Base-by-base conservation (phyloP, 768 basidiomycete species). In the Trametes maxima region DNA sequence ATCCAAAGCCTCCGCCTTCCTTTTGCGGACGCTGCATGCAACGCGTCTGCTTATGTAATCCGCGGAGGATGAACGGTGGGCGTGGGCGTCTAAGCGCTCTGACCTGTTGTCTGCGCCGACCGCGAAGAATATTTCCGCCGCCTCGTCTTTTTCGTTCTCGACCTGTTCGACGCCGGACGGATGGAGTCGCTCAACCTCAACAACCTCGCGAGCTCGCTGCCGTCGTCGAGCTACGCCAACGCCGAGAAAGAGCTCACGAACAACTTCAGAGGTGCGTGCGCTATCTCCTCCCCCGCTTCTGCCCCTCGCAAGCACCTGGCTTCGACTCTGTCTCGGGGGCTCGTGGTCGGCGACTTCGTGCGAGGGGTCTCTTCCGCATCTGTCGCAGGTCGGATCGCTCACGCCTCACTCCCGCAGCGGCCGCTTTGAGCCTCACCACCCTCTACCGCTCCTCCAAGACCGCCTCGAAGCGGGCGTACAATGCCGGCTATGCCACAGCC, bases 381-480 rank as follows among this genome's bases (percentile, higher is more conserved):
- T 49, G 11, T n/a, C 48, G 48, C 33, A 49, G 42, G 12, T 10
- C 21, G 4, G 3, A 55, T 59, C 55, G 43, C 49, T 49, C n/a
- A 65, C 48, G 16, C 51, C 44, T 46, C 36, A 35, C 24, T 53
- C 36, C 62, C 51, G 19, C 67, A 94, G 91, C 89, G 60, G 91
- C 91, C 63, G 92, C 91, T 1, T 77, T 92, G 52, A 90, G 89
- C 73, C 88, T 94, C 64, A 92, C 91, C 24, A 92, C 90, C 0
- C 82, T 94, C 37, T 94, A 92, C 73, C 85, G 89, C 65, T 90
- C 90, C 3, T 91, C 91, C 1, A 75, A 88, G 51, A 82, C 86
- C 69, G 85, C 87, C 13, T 88, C 90, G 5, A 92, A 92, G 73
- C 81, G 86, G 25, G 88, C 90, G 0, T 92, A 92, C 76, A 90